These are phyloP conservation scores for Anthoceros angustus DNA, from an alignment of 225 moss, liverwort and hornwort genomes.

Conservation along the genomic window DNA sequence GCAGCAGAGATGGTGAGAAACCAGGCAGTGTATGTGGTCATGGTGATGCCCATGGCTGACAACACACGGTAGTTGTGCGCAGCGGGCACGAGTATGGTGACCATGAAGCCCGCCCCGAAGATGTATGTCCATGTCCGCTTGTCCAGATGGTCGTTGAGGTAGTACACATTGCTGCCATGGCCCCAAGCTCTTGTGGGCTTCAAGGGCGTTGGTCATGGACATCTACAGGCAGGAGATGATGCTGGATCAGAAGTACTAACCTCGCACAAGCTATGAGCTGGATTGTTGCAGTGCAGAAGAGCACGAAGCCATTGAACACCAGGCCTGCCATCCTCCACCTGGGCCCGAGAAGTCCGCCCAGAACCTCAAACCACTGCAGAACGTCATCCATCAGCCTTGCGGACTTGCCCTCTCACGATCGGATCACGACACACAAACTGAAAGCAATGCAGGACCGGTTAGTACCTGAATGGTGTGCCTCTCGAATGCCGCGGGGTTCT, in stretches of 20 bases:
- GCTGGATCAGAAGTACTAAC: constrained; percentile 8
- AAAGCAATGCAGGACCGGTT: no score
- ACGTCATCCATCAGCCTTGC: not conserved
- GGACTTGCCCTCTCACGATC: no score
- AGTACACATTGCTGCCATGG: constrained; percentile 24
- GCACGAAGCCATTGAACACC: constrained; percentile 69
- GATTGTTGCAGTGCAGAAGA: constrained; percentile 75
- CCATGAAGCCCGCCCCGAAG: constrained; percentile 19
- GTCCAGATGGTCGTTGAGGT: constrained; percentile 13
- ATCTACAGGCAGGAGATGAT: no score
- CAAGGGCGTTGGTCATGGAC: no score
- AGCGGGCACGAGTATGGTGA: constrained; percentile 12
- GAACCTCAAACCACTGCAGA: constrained; percentile 82
- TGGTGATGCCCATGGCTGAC: constrained; percentile 20
- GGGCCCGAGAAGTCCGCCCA: constrained; percentile 66
- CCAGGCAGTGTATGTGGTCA: constrained; percentile 32
- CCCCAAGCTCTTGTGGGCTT: not conserved
- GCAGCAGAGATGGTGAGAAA: constrained; percentile 14
- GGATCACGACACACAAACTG: no score
- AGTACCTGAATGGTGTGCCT: constrained; percentile 80
- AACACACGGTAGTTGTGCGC: constrained; percentile 23
- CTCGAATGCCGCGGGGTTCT: constrained; percentile 59
- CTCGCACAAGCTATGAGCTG: constrained; percentile 96
- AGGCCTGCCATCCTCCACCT: constrained; percentile 57
- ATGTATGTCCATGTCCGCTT: constrained; percentile 23